A percentile compares a stretch with the other conserved stretches of the same genome.
Evolutionary conservation across 805 yeast species (phyloP).

Genomic region (Huiozyma naganishii): DNA sequence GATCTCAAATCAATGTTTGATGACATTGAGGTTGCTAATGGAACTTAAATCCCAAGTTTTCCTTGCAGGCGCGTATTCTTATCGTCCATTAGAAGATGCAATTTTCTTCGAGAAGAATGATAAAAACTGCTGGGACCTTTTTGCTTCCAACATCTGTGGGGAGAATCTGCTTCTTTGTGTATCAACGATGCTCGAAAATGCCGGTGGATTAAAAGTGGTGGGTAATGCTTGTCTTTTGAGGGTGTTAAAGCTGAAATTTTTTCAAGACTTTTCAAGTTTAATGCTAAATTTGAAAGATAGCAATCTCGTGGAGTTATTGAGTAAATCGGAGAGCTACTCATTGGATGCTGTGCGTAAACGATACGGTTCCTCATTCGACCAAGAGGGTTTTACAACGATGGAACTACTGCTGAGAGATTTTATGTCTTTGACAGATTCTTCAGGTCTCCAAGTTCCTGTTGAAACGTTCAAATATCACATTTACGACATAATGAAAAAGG

Average conservation of each 20-base stretch:
- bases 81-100: not conserved
- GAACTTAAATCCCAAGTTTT: slow-evolving; percentile 24
- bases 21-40: slow-evolving; percentile 42
- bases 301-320: too few relatives aligned
- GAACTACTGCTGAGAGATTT: too few relatives aligned
- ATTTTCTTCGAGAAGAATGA: not conserved
- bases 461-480: not conserved
- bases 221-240: slow-evolving; percentile 1
- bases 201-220: not conserved
- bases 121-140: slow-evolving; percentile 3
- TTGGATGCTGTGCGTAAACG: too few relatives aligned
- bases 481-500: slow-evolving; percentile 2
- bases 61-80: not conserved
- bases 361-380: too few relatives aligned
- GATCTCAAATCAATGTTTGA: slow-evolving; percentile 43
- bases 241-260: slow-evolving; percentile 6
- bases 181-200: not conserved
- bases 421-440: too few relatives aligned
- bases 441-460: not conserved
- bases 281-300: too few relatives aligned
- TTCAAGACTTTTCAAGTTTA: slow-evolving; percentile 8
- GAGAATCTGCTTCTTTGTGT: slow-evolving; percentile 6
- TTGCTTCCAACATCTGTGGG: slow-evolving; percentile 2
- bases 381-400: too few relatives aligned
- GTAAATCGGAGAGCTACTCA: too few relatives aligned